Conservation (phyloP, 164 flowering plant species). For the Stephania yunnanensis region DNA sequence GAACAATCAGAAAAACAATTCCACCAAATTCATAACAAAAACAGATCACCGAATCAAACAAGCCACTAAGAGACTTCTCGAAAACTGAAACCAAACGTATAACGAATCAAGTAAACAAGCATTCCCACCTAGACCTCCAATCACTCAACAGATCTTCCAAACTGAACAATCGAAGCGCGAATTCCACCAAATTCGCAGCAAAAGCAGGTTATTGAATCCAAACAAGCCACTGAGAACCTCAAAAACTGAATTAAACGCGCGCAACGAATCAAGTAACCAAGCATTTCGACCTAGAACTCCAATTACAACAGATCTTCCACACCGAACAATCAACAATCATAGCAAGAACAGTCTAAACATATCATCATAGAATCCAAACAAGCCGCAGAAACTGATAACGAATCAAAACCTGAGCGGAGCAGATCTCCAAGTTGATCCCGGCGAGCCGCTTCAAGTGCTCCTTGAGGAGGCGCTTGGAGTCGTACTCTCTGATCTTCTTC, state of each 20-base stretch:
- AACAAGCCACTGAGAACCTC: not conserved
- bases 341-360: not conserved
- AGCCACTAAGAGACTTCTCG: not conserved
- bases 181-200: not conserved
- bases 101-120: not conserved
- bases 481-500: constrained; percentile 83
- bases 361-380: not conserved
- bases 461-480: constrained; percentile 68
- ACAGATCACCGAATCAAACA: not conserved
- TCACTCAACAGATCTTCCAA: not conserved
- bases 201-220: not conserved
- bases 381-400: too few species aligned
- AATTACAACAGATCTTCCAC: too few species aligned
- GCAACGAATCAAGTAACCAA: not conserved
- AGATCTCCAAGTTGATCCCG: constrained; percentile 41
- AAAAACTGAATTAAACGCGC: not conserved
- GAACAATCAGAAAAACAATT: not conserved
- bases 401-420: constrained; percentile 51
- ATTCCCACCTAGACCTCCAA: too few species aligned
- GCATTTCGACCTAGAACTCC: too few species aligned
- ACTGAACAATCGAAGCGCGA: not conserved
- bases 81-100: not conserved
- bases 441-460: constrained; percentile 58
- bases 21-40: not conserved
- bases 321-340: too few species aligned